Evolutionary conservation across 78 protist species (phyloP).

Genomic region (Emiliania huxleyi): DNA sequence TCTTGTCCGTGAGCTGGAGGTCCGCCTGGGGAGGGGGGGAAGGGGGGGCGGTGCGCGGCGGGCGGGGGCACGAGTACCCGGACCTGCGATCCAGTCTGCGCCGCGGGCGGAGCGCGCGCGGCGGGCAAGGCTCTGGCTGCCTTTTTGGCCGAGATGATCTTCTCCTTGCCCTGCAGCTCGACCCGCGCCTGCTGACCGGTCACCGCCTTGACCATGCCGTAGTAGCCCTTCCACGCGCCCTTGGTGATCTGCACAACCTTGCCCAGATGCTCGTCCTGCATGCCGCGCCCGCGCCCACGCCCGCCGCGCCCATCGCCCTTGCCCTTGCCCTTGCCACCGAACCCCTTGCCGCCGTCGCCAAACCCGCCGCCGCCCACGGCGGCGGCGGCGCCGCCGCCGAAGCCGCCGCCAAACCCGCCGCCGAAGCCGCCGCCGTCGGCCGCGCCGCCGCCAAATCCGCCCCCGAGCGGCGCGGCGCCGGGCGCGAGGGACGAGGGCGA

Average conservation of each 20-base stretch:
- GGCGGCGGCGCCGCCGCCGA: neutral
- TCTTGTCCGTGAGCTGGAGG: no score
- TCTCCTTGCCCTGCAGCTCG: neutral
- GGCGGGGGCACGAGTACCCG: no score
- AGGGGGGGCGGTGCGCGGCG: no score
- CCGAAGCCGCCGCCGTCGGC: neutral
- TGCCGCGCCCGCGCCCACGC: neutral
- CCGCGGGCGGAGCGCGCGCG: no score
- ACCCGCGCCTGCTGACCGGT: neutral
- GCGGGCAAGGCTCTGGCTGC: no score
- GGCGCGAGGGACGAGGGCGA: neutral
- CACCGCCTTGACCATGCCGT: slow-evolving; percentile 6
- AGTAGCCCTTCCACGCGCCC: slow-evolving; percentile 27
- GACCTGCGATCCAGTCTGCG: no score
- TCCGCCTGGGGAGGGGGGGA: no score
- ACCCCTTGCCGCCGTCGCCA: neutral
- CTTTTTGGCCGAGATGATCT: neutral
- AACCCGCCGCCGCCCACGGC: neutral
- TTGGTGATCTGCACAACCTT: neutral
- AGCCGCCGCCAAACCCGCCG: neutral
- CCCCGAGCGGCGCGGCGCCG: neutral
- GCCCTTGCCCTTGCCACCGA: neutral
- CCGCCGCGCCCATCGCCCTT: neutral
- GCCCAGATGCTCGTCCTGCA: neutral
- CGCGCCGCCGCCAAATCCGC: neutral